Conservation (phyloP, 345 rosid genomes). For the Salix viminalis region DNA sequence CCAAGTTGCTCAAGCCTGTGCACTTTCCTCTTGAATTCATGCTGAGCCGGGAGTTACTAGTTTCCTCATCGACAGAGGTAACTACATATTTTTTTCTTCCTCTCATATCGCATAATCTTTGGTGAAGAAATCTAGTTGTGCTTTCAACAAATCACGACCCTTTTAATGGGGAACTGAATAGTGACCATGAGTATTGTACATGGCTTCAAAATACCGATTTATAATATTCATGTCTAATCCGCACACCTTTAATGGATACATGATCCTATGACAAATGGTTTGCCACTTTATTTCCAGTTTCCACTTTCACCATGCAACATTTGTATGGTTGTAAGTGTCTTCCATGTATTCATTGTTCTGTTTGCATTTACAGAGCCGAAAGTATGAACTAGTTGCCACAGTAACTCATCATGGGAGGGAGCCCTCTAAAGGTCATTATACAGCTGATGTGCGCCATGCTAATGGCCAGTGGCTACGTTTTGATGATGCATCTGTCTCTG, state of each 20-base stretch:
- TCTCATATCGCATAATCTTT: background rate
- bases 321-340: background rate
- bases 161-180: background rate
- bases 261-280: background rate
- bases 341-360: background rate
- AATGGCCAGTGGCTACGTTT: conserved; percentile 79
- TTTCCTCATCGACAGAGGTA: conserved; percentile 67
- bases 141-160: background rate
- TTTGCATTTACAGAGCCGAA: conserved; percentile 53
- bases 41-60: conserved; percentile 62
- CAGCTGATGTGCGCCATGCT: conserved; percentile 65
- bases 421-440: conserved; percentile 90
- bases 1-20: conserved; percentile 80
- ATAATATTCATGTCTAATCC: background rate
- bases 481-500: conserved; percentile 73
- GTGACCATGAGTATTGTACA: background rate
- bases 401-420: conserved; percentile 91
- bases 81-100: background rate
- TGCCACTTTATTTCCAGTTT: background rate
- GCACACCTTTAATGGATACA: background rate
- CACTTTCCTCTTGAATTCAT: conserved; percentile 76
- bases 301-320: background rate
- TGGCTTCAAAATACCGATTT: background rate
- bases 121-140: background rate
- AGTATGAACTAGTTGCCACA: conserved; percentile 86